These are phyloP conservation scores for Colletotrichum sidae DNA, from an alignment of 2,329 filamentous ascomycete genomes.

Conservation along the genomic window DNA sequence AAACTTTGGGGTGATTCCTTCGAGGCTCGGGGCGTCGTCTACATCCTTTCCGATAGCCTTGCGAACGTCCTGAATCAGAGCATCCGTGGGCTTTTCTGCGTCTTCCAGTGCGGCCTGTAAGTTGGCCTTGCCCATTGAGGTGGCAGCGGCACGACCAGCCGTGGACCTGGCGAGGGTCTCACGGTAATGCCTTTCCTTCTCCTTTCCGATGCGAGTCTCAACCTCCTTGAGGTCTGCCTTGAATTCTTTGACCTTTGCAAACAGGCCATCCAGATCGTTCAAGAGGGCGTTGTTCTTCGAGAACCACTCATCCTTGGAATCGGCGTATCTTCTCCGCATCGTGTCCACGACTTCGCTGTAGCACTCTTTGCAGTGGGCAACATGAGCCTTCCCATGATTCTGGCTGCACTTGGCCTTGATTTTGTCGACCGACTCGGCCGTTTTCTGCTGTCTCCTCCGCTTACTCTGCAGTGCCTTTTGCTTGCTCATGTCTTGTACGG, in stretches of 20 bases:
- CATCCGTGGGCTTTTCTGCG: conserved; percentile 14
- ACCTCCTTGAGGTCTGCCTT: conserved; percentile 57
- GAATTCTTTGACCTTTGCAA: conserved; percentile 59
- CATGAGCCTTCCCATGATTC: conserved; percentile 55
- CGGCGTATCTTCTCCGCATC: conserved; percentile 55
- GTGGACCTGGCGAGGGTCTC: conserved; percentile 43
- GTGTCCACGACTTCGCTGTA: conserved; percentile 60
- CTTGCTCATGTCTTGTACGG: not conserved
- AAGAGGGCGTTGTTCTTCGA: conserved; percentile 60
- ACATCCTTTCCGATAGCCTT: conserved; percentile 21
- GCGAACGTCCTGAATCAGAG: conserved; percentile 19
- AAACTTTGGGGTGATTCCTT: conserved; percentile 31
- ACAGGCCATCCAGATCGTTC: conserved; percentile 60
- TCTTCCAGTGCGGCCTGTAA: conserved; percentile 29
- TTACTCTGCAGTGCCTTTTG: conserved; percentile 20
- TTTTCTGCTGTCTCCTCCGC: conserved; percentile 21
- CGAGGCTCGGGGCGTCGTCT: conserved; percentile 10
- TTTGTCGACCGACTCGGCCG: conserved; percentile 52
- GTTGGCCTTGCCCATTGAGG: conserved; percentile 29
- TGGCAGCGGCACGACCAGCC: conserved; percentile 24
- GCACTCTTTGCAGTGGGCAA: conserved; percentile 60
- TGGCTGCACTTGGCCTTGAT: conserved; percentile 57
- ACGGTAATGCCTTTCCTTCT: conserved; percentile 66
- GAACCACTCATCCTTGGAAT: conserved; percentile 62
- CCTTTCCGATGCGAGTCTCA: conserved; percentile 61